Evolutionary conservation across 495 filamentous ascomycete genomes (phyloP).

Genomic region (Cercophora scortea): DNA sequence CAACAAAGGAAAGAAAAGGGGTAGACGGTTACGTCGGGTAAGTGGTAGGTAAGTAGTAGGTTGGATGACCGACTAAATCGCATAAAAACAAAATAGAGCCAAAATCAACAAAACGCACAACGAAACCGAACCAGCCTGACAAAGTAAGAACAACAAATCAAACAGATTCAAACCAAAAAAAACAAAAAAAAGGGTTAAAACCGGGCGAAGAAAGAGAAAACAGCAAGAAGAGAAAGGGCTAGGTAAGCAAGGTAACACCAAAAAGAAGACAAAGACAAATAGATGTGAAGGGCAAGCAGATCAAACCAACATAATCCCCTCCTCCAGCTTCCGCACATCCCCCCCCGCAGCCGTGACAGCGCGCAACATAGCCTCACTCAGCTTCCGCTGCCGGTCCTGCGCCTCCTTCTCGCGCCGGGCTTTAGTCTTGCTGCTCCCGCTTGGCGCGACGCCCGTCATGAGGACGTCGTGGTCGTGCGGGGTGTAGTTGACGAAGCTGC

Average conservation of each 20-base stretch:
- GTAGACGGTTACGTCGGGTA: no score
- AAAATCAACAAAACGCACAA: no score
- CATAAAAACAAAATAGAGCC: no score
- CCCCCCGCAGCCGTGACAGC: conserved; percentile 75
- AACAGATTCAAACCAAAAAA: no score
- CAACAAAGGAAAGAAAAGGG: no score
- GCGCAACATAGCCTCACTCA: conserved; percentile 64
- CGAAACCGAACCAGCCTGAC: no score
- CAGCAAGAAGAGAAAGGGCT: neutral
- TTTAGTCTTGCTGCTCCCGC: conserved; percentile 87
- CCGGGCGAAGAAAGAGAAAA: neutral
- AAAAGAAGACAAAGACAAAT: neutral
- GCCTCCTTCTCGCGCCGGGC: conserved; percentile 83
- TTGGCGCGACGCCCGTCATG: conserved; percentile 84
- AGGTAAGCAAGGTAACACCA: neutral
- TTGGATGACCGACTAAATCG: no score
- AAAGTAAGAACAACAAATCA: no score
- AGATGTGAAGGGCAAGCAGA: neutral
- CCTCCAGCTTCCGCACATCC: conserved; percentile 47
- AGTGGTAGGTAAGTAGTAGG: no score
- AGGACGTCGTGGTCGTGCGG: conserved; percentile 70
- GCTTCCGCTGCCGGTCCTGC: conserved; percentile 63
- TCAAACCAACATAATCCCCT: conserved; percentile 7
- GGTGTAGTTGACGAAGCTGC: conserved; percentile 88
- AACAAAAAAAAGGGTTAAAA: no score